Evolutionary conservation across 768 basidiomycete species (phyloP).

Genomic region (Coprinopsis sp.): DNA sequence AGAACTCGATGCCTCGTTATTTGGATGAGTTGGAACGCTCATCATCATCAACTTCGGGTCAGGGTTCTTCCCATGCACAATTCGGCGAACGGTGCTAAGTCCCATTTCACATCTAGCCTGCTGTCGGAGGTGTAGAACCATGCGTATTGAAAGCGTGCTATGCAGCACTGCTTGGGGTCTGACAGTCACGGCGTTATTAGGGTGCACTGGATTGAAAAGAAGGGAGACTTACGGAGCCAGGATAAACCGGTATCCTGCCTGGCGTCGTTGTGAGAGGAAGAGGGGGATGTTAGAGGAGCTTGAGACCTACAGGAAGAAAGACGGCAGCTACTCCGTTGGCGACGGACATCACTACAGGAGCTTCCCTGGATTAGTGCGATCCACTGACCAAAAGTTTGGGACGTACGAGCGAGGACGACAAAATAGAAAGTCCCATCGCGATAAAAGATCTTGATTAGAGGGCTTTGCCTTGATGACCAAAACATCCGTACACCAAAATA

Average conservation of each 20-base stretch:
- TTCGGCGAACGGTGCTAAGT: too few relatives aligned
- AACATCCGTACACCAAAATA: not conserved
- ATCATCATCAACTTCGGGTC: too few relatives aligned
- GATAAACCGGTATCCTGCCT: not conserved
- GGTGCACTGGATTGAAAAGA: too few relatives aligned
- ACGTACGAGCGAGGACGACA: not conserved
- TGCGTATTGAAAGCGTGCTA: too few relatives aligned
- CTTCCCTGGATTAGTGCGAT: not conserved
- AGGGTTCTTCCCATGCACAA: too few relatives aligned
- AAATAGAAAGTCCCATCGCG: constrained; percentile 3
- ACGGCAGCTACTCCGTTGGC: not conserved
- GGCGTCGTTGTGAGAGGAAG: not conserved
- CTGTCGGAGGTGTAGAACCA: too few relatives aligned
- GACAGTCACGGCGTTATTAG: too few relatives aligned
- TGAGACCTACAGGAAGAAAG: not conserved
- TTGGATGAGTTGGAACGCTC: too few relatives aligned
- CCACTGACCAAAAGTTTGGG: not conserved
- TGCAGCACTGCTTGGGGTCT: too few relatives aligned
- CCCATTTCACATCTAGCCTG: too few relatives aligned
- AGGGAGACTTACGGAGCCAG: not conserved
- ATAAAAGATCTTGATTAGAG: not conserved
- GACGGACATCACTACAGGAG: not conserved
- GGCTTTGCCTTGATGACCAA: not conserved
- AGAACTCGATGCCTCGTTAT: too few relatives aligned
- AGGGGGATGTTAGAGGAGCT: too few relatives aligned